Conservation (phyloP, 2,329 filamentous ascomycete genomes). For the Ramularia endophylla region DNA sequence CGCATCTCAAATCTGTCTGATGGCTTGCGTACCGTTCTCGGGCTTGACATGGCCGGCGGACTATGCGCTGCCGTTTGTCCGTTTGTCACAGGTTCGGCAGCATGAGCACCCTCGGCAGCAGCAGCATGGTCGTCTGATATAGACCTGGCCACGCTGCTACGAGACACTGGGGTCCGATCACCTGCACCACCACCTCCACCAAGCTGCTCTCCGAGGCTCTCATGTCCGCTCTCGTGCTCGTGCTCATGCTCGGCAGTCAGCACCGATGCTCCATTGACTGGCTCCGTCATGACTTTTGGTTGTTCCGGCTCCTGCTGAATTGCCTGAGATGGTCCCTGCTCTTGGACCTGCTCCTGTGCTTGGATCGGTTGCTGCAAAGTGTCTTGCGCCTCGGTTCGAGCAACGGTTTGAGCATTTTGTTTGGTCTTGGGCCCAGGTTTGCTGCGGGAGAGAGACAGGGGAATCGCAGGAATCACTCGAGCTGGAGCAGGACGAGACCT, state of each 20-base stretch:
- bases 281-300: neutral
- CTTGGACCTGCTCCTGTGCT: neutral
- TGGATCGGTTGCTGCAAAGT: neutral
- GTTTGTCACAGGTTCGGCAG: constrained; percentile 6
- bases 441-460: constrained; percentile 21
- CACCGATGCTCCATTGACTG: neutral
- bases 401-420: constrained; percentile 1
- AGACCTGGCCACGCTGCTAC: constrained; percentile 13
- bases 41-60: constrained; percentile 6
- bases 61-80: constrained; percentile 8
- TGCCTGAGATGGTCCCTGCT: neutral
- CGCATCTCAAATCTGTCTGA: constrained; percentile 23
- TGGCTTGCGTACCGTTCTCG: constrained; percentile 15
- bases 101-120: neutral
- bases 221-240: neutral
- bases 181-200: neutral
- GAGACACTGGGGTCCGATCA: constrained; percentile 14
- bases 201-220: constrained; percentile 2
- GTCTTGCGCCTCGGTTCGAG: neutral
- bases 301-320: neutral
- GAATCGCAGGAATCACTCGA: constrained; percentile 29
- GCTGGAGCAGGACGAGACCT: constrained; percentile 14
- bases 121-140: constrained; percentile 13
- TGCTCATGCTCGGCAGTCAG: neutral
- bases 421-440: constrained; percentile 9